phyloP scores from a whole-genome alignment of 2,329 filamentous ascomycete genomes.

The Plectosphaerella plurivora region DNA sequence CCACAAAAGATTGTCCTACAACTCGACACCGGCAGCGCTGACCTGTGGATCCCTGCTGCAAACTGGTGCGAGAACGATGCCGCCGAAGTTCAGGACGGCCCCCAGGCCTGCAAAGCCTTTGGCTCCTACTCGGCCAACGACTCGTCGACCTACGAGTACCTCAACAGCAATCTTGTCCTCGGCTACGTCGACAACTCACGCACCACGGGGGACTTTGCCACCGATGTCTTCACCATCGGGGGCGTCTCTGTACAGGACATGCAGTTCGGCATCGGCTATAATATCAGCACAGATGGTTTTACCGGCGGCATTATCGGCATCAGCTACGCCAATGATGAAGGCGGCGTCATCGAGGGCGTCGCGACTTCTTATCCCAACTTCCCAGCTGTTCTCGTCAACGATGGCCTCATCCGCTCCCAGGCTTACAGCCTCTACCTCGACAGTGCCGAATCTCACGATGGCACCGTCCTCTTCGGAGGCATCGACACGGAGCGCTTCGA shows the following conservation, averaged over 20 bases:
- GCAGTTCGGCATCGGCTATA: conserved; percentile 50
- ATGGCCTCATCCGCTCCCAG: conserved; percentile 57
- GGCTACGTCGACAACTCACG: conserved; percentile 54
- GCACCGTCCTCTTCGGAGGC: conserved; percentile 71
- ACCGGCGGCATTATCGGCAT: conserved; percentile 47
- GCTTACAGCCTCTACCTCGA: conserved; percentile 64
- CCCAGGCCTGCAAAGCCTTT: not conserved
- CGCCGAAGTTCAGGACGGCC: not conserved
- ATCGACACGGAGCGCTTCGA: conserved; percentile 63
- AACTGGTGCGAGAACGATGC: not conserved
- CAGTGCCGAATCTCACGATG: conserved; percentile 47
- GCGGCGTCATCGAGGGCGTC: conserved; percentile 59
- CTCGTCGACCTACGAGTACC: not conserved
- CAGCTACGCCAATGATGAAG: conserved; percentile 36
- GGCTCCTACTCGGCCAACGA: not conserved
- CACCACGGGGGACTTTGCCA: conserved; percentile 52
- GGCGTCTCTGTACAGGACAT: conserved; percentile 41
- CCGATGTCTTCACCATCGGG: conserved; percentile 49
- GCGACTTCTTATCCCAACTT: not conserved
- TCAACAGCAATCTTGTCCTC: conserved; percentile 22
- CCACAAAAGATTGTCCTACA: conserved; percentile 52
- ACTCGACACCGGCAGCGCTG: conserved; percentile 65
- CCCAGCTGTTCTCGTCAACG: conserved; percentile 43
- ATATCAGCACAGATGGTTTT: conserved; percentile 19
- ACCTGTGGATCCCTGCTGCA: conserved; percentile 55